Conservation (phyloP, 2,329 filamentous ascomycete species). For the Phialocephala subalpina region DNA sequence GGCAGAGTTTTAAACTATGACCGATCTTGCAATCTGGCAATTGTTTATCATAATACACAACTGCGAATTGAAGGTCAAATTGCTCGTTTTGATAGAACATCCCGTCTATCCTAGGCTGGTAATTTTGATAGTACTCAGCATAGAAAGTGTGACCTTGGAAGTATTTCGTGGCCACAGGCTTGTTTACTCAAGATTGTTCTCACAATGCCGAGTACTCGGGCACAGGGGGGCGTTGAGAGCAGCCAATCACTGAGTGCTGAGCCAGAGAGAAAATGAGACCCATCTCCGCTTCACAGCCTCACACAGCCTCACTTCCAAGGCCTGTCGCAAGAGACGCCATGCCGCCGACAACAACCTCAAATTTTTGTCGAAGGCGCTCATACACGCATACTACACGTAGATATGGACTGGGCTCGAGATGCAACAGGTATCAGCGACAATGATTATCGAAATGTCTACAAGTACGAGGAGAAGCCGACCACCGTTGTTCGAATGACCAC, state of each 20-base stretch:
- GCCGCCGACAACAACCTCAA: not conserved
- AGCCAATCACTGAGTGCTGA: not conserved
- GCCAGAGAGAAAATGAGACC: not conserved
- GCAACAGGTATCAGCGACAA: constrained; percentile 1
- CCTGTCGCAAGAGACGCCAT: not conserved
- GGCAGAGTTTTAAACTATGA: too few species aligned
- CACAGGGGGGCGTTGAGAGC: not conserved
- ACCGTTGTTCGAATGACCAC: constrained; percentile 12
- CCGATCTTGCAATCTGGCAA: too few species aligned
- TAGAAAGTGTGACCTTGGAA: too few species aligned
- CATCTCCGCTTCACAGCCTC: not conserved
- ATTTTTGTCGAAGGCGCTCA: not conserved
- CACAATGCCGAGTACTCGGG: not conserved
- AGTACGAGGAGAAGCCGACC: constrained; percentile 8
- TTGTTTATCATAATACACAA: too few species aligned
- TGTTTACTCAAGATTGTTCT: not conserved
- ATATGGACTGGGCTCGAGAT: constrained; percentile 9
- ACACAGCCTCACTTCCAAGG: not conserved
- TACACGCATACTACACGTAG: not conserved
- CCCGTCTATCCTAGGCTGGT: too few species aligned
- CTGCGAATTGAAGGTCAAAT: too few species aligned
- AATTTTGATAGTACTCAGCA: too few species aligned
- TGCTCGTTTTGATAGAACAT: too few species aligned
- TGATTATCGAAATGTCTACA: constrained; percentile 12
- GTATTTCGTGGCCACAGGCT: too few species aligned